Percentiles rank a stretch among this genome's conserved stretches.
Evolutionary conservation across 164 flowering plant genomes (phyloP).

Genomic region (Cinnamomum micranthum): DNA sequence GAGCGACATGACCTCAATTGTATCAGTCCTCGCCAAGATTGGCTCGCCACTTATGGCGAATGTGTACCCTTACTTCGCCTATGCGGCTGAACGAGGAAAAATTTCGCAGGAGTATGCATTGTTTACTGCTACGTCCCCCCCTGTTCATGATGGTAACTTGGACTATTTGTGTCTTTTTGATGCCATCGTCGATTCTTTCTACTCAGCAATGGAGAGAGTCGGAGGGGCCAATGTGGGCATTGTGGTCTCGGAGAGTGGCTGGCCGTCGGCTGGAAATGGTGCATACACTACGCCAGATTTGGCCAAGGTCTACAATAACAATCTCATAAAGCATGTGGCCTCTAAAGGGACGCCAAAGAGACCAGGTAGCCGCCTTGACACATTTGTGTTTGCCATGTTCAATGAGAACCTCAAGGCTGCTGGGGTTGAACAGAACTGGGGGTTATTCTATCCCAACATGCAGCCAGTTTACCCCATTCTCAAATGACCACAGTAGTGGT

Average conservation of each 20-base stretch:
- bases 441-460: constrained; percentile 11
- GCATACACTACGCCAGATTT: background rate
- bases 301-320: constrained; percentile 2
- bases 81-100: background rate
- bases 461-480: background rate
- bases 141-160: background rate
- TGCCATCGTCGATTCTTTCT: constrained; percentile 11
- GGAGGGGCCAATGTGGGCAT: constrained; percentile 1
- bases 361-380: background rate
- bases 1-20: constrained; percentile 2
- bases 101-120: constrained; percentile 2
- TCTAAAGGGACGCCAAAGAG: constrained; percentile 9
- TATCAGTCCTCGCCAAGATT: background rate
- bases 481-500: background rate
- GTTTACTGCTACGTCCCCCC: background rate
- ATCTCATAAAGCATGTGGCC: background rate
- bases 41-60: constrained; percentile 8
- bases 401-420: constrained; percentile 8
- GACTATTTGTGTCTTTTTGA: constrained; percentile 7
- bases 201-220: constrained; percentile 9
- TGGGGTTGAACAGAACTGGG: constrained; percentile 11
- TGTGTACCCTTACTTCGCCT: constrained; percentile 8
- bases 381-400: constrained; percentile 15
- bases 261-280: constrained; percentile 13
- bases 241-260: constrained; percentile 12